Percentiles rank a stretch among this genome's conserved stretches.
These are phyloP conservation scores for Coccomyxa sp. DNA, from an alignment of 139 green algal genomes.

Conservation along the genomic window DNA sequence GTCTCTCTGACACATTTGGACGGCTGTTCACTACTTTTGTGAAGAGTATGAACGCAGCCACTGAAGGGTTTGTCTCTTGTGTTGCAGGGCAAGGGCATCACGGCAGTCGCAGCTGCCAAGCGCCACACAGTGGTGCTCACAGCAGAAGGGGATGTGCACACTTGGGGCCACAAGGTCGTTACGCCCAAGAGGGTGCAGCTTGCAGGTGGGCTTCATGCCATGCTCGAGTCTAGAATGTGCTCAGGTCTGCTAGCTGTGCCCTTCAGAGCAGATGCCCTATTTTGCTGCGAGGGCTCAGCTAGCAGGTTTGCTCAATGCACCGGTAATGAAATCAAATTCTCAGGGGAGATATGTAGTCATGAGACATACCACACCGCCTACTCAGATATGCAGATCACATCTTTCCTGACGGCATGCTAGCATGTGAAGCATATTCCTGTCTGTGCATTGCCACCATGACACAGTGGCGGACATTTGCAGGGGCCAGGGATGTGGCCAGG, in stretches of 20 bases:
- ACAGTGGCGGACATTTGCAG: neutral
- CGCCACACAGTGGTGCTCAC: slow-evolving; percentile 82
- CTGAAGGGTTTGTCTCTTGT: neutral
- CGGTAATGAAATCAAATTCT: too few species aligned
- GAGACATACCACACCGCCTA: too few species aligned
- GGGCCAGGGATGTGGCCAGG: slow-evolving; percentile 2
- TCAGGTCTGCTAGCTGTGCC: neutral
- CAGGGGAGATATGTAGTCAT: too few species aligned
- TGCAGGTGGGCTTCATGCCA: slow-evolving; percentile 18
- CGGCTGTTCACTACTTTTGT: too few species aligned
- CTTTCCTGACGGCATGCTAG: too few species aligned
- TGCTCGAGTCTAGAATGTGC: neutral
- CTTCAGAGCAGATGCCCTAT: neutral
- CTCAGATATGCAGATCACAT: too few species aligned
- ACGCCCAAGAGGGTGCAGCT: slow-evolving; percentile 58
- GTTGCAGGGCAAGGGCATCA: slow-evolving; percentile 52
- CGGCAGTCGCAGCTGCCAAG: slow-evolving; percentile 75
- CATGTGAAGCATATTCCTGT: too few species aligned
- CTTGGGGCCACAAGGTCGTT: slow-evolving; percentile 79
- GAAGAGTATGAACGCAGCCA: neutral
- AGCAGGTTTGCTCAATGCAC: too few species aligned
- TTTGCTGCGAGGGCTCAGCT: neutral
- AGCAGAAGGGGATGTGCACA: slow-evolving; percentile 70
- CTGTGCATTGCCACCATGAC: too few species aligned
- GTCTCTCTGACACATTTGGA: too few species aligned